Base-by-base conservation (phyloP, 1,139 yeast genomes). In the Yamadazyma siamensis region DNA sequence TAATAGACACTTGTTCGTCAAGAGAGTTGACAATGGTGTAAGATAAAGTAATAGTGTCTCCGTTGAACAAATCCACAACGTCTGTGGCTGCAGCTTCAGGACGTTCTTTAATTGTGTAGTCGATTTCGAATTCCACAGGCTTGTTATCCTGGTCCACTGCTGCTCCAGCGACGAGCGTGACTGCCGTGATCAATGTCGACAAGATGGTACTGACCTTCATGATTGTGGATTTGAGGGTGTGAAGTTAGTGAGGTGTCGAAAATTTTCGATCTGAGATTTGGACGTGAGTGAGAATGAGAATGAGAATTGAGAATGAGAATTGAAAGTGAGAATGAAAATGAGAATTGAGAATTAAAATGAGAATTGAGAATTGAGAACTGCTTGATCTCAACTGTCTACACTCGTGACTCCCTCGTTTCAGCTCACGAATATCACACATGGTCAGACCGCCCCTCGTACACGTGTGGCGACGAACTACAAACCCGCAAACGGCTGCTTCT, bases 21-120 rank as follows among this genome's bases (percentile, higher is more conserved):
- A 83, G 94, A 21, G 68, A 59, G 52, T 85, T 85, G 33, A 56
- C 49, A 36, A 84, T 68, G 4, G 62, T 54, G 54, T 82, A 80
- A 28, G 60, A 56, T 38, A 87, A 55, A 3, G 78, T 62, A 28
- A 78, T 60, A 25, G 68, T 65, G 27, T 81, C 80, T 27, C 76
- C 82, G 46, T 75, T 74, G 45, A 39, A 44, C 32, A 70, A 52
- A 27, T 65, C 68, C 6, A 70, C 69, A 15, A 70, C 63, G 23
- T 61, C 73, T 15, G 53, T 39, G 15, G 49, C 47, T 2, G 52
- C 40, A 15, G 58, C 47, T 4, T 58, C 61, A 30, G 75, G 75
- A 29, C 52, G 55, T 42, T 68, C 72, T 17, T 56, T 55, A 32
- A 74, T 54, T n/a, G 43, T 25, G 43, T 71, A 75, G 30, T 64